Base-by-base conservation (phyloP, 805 yeast species). In the Yarrowia phangngaensis region DNA sequence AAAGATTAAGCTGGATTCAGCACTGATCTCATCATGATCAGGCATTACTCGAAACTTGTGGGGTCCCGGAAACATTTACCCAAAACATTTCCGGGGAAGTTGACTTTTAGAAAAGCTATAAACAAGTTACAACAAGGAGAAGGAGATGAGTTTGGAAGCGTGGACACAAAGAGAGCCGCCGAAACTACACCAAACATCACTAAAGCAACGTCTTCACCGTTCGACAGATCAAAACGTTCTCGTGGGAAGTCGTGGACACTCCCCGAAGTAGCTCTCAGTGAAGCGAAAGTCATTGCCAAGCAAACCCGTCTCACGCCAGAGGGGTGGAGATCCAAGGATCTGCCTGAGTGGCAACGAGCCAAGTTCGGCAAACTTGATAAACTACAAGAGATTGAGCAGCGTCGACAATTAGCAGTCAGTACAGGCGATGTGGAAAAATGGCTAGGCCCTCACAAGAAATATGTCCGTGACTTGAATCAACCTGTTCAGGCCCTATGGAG, bases 281-380 rank as follows among this genome's bases (percentile, higher is more conserved):
- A 41, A 6, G 19, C 20, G 9, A 30, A 41, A 14, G 35, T 41
- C 13, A 41, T 41, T 16, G 35, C 23, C 4, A 41, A 17, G 13
- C 48, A 41, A 14, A 16, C 34, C 5, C 34, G 34, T 16, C 29
- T 30, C 16, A 41, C 48, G 3, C 48, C 48, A 8, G 34, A 41
- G 9, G 48, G 35, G 12, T 41, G 48, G 48, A 41, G 48, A 13
- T 41, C 48, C 6, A 23, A 20, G 29, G 35, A 41, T 7, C 15
- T 41, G n/a, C 48, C 48, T 11, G 35, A 41, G 20, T 41, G 48
- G 48, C 34, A 41, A 15, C 34, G 48, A 8, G 48, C 48, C 2
- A 41, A 29, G 14, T 41, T 41, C 12, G 48, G 48, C 12, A 41
- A 41, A 8, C 26, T 29, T 4, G 48, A 41, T 16, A 41, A 41